phyloP scores from a whole-genome alignment of 345 rosid genomes.

The Cochlearia excelsa region DNA sequence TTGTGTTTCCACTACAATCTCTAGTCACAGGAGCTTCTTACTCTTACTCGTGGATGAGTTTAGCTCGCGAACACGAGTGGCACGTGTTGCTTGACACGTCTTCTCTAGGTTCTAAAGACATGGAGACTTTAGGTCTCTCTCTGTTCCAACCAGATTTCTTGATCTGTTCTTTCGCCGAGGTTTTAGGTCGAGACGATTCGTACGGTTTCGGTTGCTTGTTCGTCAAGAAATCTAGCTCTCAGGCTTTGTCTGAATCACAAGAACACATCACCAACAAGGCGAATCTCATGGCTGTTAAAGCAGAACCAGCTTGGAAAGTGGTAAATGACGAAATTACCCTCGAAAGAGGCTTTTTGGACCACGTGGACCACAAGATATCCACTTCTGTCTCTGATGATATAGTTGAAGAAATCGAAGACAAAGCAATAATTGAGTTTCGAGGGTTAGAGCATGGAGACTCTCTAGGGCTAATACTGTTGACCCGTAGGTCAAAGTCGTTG shows the following conservation, averaged over 20 bases:
- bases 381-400: slow-evolving; percentile 38
- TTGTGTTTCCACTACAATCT: slow-evolving; percentile 84
- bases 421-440: slow-evolving; percentile 41
- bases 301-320: slow-evolving; percentile 2
- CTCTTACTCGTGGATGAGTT: slow-evolving; percentile 75
- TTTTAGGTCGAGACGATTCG: slow-evolving; percentile 61
- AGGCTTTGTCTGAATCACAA: slow-evolving; percentile 42
- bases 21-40: slow-evolving; percentile 66
- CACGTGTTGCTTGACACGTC: slow-evolving; percentile 76
- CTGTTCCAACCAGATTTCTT: slow-evolving; percentile 78
- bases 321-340: slow-evolving; percentile 23
- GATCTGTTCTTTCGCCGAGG: slow-evolving; percentile 67
- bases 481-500: slow-evolving; percentile 53
- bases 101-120: slow-evolving; percentile 69
- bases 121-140: slow-evolving; percentile 88
- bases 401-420: slow-evolving; percentile 15
- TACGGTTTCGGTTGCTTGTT: slow-evolving; percentile 78
- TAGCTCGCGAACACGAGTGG: slow-evolving; percentile 77
- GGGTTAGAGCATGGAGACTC: slow-evolving; percentile 77
- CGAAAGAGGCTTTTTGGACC: slow-evolving; percentile 8
- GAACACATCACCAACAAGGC: slow-evolving; percentile 20
- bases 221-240: slow-evolving; percentile 53
- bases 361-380: slow-evolving; percentile 24
- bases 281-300: slow-evolving; percentile 23
- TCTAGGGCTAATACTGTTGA: slow-evolving; percentile 58